These are phyloP conservation scores for Cicer cuneatum DNA, from an alignment of 306 rosid genomes.

Conservation along the genomic window DNA sequence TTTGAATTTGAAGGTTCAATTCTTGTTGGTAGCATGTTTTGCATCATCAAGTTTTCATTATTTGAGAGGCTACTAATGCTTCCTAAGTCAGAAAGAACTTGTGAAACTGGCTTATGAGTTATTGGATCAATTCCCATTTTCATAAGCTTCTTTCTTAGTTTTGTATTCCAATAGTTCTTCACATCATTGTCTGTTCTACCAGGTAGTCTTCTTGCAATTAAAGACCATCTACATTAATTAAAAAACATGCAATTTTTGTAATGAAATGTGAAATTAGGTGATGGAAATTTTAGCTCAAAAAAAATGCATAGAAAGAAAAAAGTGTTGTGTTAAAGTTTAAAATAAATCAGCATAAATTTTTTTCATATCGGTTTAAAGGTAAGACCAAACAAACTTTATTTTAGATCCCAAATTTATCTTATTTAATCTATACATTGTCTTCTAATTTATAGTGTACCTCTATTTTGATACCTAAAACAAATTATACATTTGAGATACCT, in stretches of 20 bases:
- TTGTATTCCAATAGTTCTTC: slow-evolving; percentile 96
- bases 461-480: not conserved
- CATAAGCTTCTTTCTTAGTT: slow-evolving; percentile 83
- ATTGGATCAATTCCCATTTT: slow-evolving; percentile 92
- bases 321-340: slow-evolving; percentile 18
- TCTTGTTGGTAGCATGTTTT: slow-evolving; percentile 38
- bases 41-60: slow-evolving; percentile 23
- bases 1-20: slow-evolving; percentile 38
- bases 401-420: not conserved
- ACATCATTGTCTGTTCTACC: slow-evolving; percentile 99
- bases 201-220: slow-evolving; percentile 74
- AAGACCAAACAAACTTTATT: no score
- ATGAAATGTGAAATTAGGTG: slow-evolving; percentile 24
- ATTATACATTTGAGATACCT: not conserved
- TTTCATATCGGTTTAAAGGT: not conserved
- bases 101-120: slow-evolving; percentile 86
- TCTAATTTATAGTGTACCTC: not conserved
- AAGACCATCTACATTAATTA: slow-evolving; percentile 73
- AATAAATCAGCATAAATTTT: not conserved
- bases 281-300: not conserved
- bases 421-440: not conserved
- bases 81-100: slow-evolving; percentile 79
- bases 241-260: slow-evolving; percentile 10
- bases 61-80: slow-evolving; percentile 54
- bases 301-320: not conserved